phyloP scores from a whole-genome alignment of 257 asterid species.

The Fraxinus excelsior region DNA sequence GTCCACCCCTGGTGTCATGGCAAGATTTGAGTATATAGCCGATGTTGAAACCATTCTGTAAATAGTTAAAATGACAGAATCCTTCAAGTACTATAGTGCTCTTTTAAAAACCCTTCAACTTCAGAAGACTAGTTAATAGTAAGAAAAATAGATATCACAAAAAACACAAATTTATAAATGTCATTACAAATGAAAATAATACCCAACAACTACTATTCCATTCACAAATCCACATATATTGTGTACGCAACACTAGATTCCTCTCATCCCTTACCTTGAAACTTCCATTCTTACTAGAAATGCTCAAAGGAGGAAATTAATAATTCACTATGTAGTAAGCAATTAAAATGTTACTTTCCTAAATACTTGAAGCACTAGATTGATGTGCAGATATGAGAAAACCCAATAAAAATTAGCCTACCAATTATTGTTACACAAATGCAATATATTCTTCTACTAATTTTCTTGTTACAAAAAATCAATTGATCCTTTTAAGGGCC shows the following conservation, averaged over 20 bases:
- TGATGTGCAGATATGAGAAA: not conserved
- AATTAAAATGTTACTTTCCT: not conserved
- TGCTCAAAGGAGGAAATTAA: not conserved
- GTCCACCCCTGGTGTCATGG: too few relatives aligned
- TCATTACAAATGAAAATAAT: not conserved
- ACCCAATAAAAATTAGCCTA: not conserved
- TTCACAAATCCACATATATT: not conserved
- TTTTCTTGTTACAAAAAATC: not conserved
- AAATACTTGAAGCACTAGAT: not conserved
- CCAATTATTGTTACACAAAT: not conserved
- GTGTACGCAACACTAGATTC: not conserved
- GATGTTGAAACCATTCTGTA: not conserved
- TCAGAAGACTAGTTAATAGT: not conserved
- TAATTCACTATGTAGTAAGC: not conserved
- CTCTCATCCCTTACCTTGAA: not conserved
- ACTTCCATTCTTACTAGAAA: not conserved
- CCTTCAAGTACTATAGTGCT: not conserved
- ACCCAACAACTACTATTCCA: not conserved
- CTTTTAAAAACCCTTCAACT: not conserved
- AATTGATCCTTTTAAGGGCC: not conserved
- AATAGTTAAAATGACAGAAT: not conserved
- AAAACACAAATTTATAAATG: not conserved
- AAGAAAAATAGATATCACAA: not conserved
- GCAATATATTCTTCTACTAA: not conserved
- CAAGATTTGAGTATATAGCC: not conserved